Evolutionary conservation across 129 eudicot species (phyloP), one percentile per base, ranked within the genome.

Genomic region (Escallonia herrerae): DNA sequence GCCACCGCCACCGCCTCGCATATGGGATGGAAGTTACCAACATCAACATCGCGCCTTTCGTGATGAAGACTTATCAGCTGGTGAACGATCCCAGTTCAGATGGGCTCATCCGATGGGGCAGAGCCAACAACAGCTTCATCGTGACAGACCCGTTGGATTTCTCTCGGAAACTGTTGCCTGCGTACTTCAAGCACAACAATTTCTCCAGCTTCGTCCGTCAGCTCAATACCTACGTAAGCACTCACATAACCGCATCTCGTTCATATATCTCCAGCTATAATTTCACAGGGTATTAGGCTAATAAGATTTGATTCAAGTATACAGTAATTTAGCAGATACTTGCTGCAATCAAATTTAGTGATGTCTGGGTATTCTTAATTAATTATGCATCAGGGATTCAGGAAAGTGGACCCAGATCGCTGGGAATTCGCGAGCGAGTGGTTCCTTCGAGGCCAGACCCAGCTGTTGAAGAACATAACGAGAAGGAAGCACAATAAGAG

Each of bases 341-440:
- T 22, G 33, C 33, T 22, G 33, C 33, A 22, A 22, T 22, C 33
- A 22, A 22, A 22, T 22, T 22, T 11, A 13, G 7, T 6, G 45
- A 3, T 63, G 12, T 10, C 13, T 15, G 46, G 5, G 33, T 22
- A 22, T 22, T 22, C 33, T 49, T 72, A 3, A 44, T 58, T 66
- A 43, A 13, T 4, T 12, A 22, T 22, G 42, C 10, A 5, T 37
- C 73, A 89, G 97, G 97, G 97, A 4, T 89, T 89, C 47, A 68
- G 76, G 56, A 89, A 89, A 43, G 97, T 89, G 60, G 97, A 89
- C 75, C 95, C 94, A 2, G 89, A 80, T 77, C 72, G 72, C 45
- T 89, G 95, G 90, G 97, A 83, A 42, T 89, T 89, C 46, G 96
- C 96, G 3, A 85, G 74, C 76, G 84, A 89, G 71, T 89, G 90